Evolutionary conservation across 2,329 filamentous ascomycete species (phyloP), one percentile per base, ranked within the genome.

Genomic region (Cytospora schulzeri): DNA sequence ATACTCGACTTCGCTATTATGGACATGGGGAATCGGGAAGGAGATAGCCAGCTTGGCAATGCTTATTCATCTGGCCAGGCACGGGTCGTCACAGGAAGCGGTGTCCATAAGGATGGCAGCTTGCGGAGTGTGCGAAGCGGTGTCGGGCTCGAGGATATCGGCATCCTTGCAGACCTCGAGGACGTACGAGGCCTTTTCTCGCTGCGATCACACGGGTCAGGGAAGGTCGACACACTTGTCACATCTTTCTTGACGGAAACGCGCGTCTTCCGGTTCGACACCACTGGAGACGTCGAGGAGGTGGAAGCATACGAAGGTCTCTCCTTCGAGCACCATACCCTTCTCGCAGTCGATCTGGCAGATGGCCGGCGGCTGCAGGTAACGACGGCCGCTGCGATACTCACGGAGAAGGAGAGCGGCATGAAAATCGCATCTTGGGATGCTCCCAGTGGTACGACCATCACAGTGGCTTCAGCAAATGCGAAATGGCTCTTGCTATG

Each of bases 51-150:
- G 64, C 76, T 81, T 22, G 90, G 89, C 3, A 96, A 95, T 71
- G 91, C 95, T 67, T 99, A 97, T 72, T 96, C 93, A 0, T 97
- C 94, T 0, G 95, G 95, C 0, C 94, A 99, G 76, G 93, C 95
- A 54, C 87, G 93, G 48, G 91, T 99, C 66, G 92, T 99, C 14
- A 93, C 94, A 2, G 94, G 93, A 0, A 97, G 93, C 62, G 95
- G 95, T 31, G 93, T 91, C 0, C 95, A 92, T 73, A 88, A 91
- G 68, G 92, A 97, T 71, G 95, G 95, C 22, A 94, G 91, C 63
- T 78, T 99, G 60, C 84, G 95, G 66, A 97, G 92, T 73, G 92
- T 99, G 26, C 86, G 95, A 62, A 98, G 94, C 74, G 96, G 95
- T 57, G 93, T 99, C 58, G 93, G 93, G 0, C 84, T 98, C 59